Evolutionary conservation across 75 land plant genomes (phyloP).

Genomic region (Cupressus sempervirens): DNA sequence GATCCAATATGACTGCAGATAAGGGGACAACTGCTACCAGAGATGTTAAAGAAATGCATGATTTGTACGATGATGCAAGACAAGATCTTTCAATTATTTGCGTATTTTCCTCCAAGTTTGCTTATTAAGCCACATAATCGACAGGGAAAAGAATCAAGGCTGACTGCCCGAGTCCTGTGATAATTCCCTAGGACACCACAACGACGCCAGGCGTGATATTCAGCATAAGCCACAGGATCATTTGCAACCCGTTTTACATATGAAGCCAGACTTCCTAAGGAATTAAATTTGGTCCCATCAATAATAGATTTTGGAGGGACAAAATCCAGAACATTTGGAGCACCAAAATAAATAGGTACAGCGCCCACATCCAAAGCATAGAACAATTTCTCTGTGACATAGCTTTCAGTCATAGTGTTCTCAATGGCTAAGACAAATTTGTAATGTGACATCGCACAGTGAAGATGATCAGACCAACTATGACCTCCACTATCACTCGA

Average conservation of each 20-base stretch:
- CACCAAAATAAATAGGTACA: constrained; percentile 96
- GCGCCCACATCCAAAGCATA: constrained; percentile 90
- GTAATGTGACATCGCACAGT: constrained; percentile 98
- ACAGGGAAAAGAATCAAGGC: constrained; percentile 93
- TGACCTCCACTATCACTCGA: constrained; percentile 27
- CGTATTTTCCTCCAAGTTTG: constrained; percentile 69
- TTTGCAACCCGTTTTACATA: constrained; percentile 72
- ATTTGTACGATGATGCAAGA: not conserved
- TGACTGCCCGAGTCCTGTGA: constrained; percentile 57
- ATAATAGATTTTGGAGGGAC: constrained; percentile 94
- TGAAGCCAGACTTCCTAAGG: constrained; percentile 66
- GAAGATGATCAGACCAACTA: constrained; percentile 87
- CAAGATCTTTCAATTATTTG: constrained; percentile 15
- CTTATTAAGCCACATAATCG: constrained; percentile 80
- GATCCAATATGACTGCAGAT: not conserved
- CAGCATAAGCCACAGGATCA: constrained; percentile 85
- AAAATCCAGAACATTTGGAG: constrained; percentile 90
- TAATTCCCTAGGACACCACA: constrained; percentile 89
- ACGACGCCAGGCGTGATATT: constrained; percentile 96
- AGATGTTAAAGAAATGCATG: not conserved
- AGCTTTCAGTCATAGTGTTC: constrained; percentile 90
- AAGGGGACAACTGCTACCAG: not conserved
- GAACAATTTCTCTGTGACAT: constrained; percentile 96
- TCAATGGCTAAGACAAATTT: constrained; percentile 97
- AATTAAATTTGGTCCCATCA: constrained; percentile 65